A percentile compares a stretch with the other conserved stretches of the same genome.
phyloP scores from a whole-genome alignment of 1,284 basidiomycete species.

The Albatrellus sp. region DNA sequence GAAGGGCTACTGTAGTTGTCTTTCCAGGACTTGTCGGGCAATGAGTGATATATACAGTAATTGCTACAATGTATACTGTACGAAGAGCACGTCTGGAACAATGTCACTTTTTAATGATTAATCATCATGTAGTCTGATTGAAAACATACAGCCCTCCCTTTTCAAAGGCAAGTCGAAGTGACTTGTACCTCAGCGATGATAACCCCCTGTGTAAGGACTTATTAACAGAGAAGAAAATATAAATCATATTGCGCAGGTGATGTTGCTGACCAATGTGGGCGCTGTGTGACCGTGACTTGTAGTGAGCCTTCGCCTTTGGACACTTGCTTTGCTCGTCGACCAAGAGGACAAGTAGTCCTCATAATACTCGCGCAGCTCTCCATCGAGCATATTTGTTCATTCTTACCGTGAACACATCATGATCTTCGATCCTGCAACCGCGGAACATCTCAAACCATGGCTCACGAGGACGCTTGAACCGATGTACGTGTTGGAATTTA shows the following conservation, averaged over 20 bases:
- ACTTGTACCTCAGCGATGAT: too few relatives aligned
- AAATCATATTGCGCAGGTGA: background rate
- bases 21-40: too few relatives aligned
- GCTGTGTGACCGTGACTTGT: background rate
- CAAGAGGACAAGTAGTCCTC: background rate
- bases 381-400: background rate
- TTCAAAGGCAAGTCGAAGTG: too few relatives aligned
- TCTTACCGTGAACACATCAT: conserved; percentile 21
- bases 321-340: background rate
- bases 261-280: background rate
- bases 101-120: too few relatives aligned
- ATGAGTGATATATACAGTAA: too few relatives aligned
- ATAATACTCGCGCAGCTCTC: background rate
- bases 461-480: conserved; percentile 76
- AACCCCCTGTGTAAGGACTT: too few relatives aligned
- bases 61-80: too few relatives aligned
- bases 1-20: too few relatives aligned
- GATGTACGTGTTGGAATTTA: conserved; percentile 40
- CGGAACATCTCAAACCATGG: conserved; percentile 67
- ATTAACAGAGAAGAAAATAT: too few relatives aligned
- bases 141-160: too few relatives aligned
- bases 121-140: too few relatives aligned
- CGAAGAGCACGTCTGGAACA: too few relatives aligned
- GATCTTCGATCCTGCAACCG: conserved; percentile 53
- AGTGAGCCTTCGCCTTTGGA: background rate